Evolutionary conservation across 345 rosid species (phyloP).

Genomic region (Mercurialis annua): DNA sequence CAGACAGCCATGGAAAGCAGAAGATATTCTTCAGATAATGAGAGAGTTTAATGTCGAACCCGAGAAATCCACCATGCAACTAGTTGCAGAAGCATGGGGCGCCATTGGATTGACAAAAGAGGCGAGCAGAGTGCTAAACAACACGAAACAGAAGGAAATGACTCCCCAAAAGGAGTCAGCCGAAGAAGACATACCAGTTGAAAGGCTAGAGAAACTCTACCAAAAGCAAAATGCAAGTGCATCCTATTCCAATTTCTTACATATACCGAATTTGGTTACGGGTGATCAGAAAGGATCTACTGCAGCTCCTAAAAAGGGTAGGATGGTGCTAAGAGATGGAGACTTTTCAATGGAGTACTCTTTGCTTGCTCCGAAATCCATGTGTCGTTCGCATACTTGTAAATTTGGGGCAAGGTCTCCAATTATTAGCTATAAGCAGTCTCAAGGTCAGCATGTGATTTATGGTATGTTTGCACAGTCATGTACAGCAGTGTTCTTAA

Average conservation of each 20-base stretch:
- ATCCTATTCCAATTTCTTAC: conserved; percentile 26
- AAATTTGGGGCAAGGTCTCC: conserved; percentile 49
- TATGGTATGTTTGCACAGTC: conserved; percentile 47
- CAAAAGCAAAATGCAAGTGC: conserved; percentile 34
- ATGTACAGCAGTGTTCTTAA: conserved; percentile 24
- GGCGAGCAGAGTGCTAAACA: conserved; percentile 40
- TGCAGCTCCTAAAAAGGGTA: conserved; percentile 26
- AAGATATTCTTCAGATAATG: conserved; percentile 55
- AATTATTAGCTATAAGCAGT: conserved; percentile 51
- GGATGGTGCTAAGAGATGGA: conserved; percentile 27
- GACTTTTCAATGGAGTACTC: conserved; percentile 29
- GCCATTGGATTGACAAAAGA: conserved; percentile 52
- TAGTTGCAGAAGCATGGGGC: conserved; percentile 54
- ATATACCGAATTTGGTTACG: conserved; percentile 29
- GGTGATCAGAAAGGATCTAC: conserved; percentile 26
- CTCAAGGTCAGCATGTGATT: conserved; percentile 41
- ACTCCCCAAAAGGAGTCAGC: conserved; percentile 9
- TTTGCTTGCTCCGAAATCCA: conserved; percentile 33
- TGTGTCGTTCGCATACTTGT: conserved; percentile 36
- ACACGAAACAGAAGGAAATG: conserved; percentile 26
- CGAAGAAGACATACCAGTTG: conserved; percentile 34
- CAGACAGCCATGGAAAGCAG: conserved; percentile 68
- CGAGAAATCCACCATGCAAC: conserved; percentile 45
- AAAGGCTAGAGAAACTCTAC: conserved; percentile 42
- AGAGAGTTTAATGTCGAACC: conserved; percentile 48